phyloP scores from a whole-genome alignment of 2,329 filamentous ascomycete species.

The Cladosporium phlei region DNA sequence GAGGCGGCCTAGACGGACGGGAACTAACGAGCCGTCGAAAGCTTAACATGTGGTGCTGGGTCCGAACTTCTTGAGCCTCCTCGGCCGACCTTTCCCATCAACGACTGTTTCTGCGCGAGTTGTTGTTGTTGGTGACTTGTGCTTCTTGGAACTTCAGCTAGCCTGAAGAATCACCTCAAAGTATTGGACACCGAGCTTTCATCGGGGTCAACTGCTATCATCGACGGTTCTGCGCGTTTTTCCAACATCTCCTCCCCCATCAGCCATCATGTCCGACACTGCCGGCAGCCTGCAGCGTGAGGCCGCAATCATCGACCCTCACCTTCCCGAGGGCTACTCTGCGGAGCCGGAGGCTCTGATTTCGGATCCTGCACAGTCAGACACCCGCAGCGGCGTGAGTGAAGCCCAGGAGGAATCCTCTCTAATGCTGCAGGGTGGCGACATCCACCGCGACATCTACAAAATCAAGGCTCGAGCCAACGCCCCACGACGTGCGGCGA shows the following conservation, averaged over 20 bases:
- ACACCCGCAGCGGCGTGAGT: slow-evolving; percentile 11
- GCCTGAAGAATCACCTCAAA: too few species aligned
- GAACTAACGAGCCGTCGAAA: too few species aligned
- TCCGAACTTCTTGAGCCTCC: too few species aligned
- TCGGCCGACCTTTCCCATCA: too few species aligned
- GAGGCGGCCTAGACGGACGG: too few species aligned
- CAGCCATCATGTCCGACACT: slow-evolving; percentile 21
- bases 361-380: slow-evolving; percentile 14
- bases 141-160: too few species aligned
- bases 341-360: slow-evolving; percentile 28
- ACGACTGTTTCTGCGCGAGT: too few species aligned
- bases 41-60: too few species aligned
- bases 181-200: too few species aligned
- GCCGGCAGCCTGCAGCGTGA: slow-evolving; percentile 22
- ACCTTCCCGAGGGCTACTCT: slow-evolving; percentile 33
- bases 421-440: slow-evolving; percentile 66
- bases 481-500: slow-evolving; percentile 53
- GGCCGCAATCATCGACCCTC: slow-evolving; percentile 30
- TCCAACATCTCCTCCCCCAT: not conserved
- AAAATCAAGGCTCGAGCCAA: slow-evolving; percentile 60
- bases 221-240: not conserved
- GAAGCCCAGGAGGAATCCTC: slow-evolving; percentile 57
- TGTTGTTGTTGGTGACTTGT: too few species aligned
- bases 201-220: too few species aligned
- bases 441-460: slow-evolving; percentile 75